Evolutionary conservation across 306 rosid species (phyloP), one percentile per base, ranked within the genome.

Genomic region (Astragalus membranaceus): DNA sequence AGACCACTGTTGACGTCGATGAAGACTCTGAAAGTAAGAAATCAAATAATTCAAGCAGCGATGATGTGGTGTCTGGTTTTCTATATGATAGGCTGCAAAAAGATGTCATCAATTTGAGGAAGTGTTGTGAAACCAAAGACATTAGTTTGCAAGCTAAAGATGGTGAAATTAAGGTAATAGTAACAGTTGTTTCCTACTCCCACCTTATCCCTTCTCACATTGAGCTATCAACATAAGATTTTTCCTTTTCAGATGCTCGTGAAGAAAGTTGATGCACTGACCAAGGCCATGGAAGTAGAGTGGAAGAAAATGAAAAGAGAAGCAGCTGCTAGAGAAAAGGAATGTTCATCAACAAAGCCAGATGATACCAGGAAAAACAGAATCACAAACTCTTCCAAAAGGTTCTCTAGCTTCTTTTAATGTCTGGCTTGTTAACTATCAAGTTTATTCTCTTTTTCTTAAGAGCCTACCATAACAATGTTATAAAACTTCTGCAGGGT

Each of bases 1-100:
- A 75, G 30, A 70, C 42, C 72, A 61, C 26, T 72, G 69, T 9
- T 33, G 59, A 26, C 49, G 70, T 32, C 67, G 43, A 79, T 54
- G 87, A 72, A 64, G 88, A 57, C 60, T 32, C 70, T 1, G 58
- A 63, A 49, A 67, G 63, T 72, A 74, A 79, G 81, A 79, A 11
- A 70, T 37, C 69, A 37, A 54, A 58, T 53, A 70, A 58, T 44
- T 61, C 73, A 36, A 79, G 76, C 13, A 20, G 64, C 5, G 82
- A 81, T 30, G 96, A 90, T 78, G 23, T 75, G 67, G 90, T 93
- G 67, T 93, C 98, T 6, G 94, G 97, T 29, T 94, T 87, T 81
- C 82, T 94, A 33, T 94, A 90, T 48, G 98, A 90, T 61, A 85
- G 76, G 70, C 85, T 94, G 79, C 97, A 88, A 65, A 90, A 85